These are phyloP conservation scores for Pestalotiopsis sp. DNA, from an alignment of 2,329 filamentous ascomycete genomes.

Conservation along the genomic window DNA sequence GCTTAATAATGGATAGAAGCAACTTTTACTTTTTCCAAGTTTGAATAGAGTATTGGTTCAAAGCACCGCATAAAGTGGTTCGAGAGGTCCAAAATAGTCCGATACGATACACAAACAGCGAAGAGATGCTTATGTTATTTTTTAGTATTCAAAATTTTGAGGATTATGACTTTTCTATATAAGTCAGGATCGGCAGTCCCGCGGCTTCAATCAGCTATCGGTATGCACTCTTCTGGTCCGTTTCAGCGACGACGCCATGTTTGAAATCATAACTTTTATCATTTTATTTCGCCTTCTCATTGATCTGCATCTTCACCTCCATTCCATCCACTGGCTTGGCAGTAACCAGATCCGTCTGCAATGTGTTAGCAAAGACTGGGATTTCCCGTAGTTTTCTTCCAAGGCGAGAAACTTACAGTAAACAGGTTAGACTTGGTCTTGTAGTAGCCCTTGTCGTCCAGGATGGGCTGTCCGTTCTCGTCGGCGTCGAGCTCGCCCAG, in stretches of 20 bases:
- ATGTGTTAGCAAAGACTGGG: neutral
- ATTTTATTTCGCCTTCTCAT: neutral
- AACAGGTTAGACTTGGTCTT: constrained; percentile 12
- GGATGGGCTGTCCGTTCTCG: constrained; percentile 5
- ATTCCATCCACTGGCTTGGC: constrained; percentile 12
- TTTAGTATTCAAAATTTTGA: too few relatives aligned
- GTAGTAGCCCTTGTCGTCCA: constrained; percentile 13
- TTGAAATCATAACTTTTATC: neutral
- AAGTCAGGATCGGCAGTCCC: too few relatives aligned
- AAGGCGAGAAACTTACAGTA: constrained; percentile 1
- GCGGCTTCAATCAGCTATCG: too few relatives aligned
- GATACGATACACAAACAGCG: too few relatives aligned
- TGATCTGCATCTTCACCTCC: neutral
- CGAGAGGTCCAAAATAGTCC: too few relatives aligned
- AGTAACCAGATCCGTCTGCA: constrained; percentile 8
- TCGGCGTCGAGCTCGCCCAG: constrained; percentile 5
- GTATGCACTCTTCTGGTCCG: too few relatives aligned
- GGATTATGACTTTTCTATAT: too few relatives aligned
- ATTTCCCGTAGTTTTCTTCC: neutral
- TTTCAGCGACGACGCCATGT: neutral
- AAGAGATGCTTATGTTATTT: too few relatives aligned
- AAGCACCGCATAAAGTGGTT: too few relatives aligned
- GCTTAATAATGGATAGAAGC: too few relatives aligned
- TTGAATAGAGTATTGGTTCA: too few relatives aligned
- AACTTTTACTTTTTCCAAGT: too few relatives aligned